These are phyloP conservation scores for Clitopilus hobsonii DNA, from an alignment of 768 basidiomycete genomes.

Conservation along the genomic window DNA sequence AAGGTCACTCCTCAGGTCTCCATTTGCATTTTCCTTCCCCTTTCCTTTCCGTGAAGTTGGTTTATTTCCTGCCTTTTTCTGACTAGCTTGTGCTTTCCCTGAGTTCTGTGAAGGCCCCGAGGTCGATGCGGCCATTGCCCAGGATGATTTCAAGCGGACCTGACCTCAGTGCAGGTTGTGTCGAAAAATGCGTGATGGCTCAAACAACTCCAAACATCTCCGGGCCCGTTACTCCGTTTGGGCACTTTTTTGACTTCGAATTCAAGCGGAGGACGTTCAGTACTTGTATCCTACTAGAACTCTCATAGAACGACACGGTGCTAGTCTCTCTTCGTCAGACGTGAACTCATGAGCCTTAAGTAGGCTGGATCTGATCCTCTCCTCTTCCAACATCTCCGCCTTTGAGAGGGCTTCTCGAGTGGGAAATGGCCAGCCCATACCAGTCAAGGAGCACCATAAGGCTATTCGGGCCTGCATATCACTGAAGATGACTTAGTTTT, in stretches of 20 bases:
- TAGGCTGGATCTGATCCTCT: conserved; percentile 56
- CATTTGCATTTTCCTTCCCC: conserved; percentile 35
- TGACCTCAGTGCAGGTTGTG: not conserved
- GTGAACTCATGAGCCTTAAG: conserved; percentile 50
- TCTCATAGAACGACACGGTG: conserved; percentile 55
- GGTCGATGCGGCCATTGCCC: conserved; percentile 39
- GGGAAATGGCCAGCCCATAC: conserved; percentile 56
- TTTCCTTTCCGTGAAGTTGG: conserved; percentile 40
- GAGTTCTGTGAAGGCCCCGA: conserved; percentile 22
- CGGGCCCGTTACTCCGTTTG: not conserved
- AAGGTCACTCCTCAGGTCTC: conserved; percentile 10
- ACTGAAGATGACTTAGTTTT: too few relatives aligned
- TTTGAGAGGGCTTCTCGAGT: conserved; percentile 59
- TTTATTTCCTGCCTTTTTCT: conserved; percentile 17
- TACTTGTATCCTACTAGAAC: conserved; percentile 59
- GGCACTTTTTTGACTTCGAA: not conserved
- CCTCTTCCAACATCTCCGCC: conserved; percentile 66
- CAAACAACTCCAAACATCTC: not conserved
- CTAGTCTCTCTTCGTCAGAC: conserved; percentile 45
- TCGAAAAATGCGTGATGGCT: conserved; percentile 4
- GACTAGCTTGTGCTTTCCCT: conserved; percentile 25
- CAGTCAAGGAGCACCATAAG: conserved; percentile 58
- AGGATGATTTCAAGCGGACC: conserved; percentile 6
- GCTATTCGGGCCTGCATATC: conserved; percentile 65
- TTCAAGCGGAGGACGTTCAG: conserved; percentile 11